Evolutionary conservation across 805 yeast species (phyloP).

Genomic region (Komagataella pastoris): DNA sequence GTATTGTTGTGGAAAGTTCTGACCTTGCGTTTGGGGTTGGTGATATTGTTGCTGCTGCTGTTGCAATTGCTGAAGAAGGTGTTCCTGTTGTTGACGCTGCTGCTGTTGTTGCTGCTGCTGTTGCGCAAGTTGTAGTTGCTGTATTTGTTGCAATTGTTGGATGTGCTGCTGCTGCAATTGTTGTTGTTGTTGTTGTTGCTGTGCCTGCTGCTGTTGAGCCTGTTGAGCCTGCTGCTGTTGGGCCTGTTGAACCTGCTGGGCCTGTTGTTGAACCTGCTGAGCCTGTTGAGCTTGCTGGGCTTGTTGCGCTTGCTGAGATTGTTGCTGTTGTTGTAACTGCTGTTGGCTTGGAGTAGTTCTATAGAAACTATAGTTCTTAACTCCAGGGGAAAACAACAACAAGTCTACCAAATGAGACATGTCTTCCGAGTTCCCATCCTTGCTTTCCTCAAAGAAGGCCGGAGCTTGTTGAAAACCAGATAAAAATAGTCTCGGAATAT

Average conservation of each 20-base stretch:
- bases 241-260: neutral
- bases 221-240: neutral
- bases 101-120: constrained; percentile 9
- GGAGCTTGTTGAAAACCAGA: neutral
- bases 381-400: constrained; percentile 17
- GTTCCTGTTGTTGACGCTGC: constrained; percentile 8
- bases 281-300: constrained; percentile 3
- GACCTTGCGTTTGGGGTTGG: constrained; percentile 9
- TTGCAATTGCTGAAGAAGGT: constrained; percentile 12
- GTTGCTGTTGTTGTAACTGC: constrained; percentile 4
- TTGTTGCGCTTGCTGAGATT: constrained; percentile 5
- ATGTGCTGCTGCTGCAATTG: constrained; percentile 11
- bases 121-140: constrained; percentile 9
- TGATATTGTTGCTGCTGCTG: constrained; percentile 19
- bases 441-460: neutral
- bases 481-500: neutral
- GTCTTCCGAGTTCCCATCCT: constrained; percentile 7
- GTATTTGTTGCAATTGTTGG: constrained; percentile 18
- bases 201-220: neutral
- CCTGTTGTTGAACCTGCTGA: neutral
- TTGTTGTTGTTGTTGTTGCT: constrained; percentile 9
- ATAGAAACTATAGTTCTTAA: constrained; percentile 15
- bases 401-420: constrained; percentile 16
- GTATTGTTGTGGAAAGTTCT: neutral
- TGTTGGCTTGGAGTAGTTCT: constrained; percentile 1